phyloP scores from a whole-genome alignment of 805 yeast species.

The Candida berthetii region DNA sequence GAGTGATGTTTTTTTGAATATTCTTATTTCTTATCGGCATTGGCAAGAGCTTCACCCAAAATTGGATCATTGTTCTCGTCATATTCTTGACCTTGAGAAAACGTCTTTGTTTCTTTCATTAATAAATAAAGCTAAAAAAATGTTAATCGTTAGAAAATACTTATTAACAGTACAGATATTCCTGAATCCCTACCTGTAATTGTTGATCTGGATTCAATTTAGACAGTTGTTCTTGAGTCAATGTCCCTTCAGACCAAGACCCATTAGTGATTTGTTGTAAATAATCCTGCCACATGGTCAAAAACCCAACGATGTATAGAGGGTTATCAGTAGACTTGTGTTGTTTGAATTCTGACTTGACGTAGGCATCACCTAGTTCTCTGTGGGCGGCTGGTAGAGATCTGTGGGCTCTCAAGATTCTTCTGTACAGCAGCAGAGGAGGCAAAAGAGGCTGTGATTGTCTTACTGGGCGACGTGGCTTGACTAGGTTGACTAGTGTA shows the following conservation, averaged over 20 bases:
- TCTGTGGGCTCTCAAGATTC: constrained; percentile 78
- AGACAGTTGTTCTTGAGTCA: constrained; percentile 61
- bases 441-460: constrained; percentile 57
- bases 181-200: constrained; percentile 42
- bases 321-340: constrained; percentile 85
- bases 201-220: constrained; percentile 90
- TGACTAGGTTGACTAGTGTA: constrained; percentile 7
- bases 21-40: background rate
- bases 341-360: constrained; percentile 81
- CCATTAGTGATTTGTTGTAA: constrained; percentile 52
- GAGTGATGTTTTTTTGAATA: background rate
- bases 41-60: background rate
- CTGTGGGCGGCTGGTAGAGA: constrained; percentile 63
- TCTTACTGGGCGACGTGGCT: constrained; percentile 11
- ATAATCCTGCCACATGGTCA: constrained; percentile 92
- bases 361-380: constrained; percentile 84
- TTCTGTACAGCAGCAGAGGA: constrained; percentile 72
- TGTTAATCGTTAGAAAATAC: background rate
- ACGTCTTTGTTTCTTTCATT: constrained; percentile 58
- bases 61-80: constrained; percentile 1
- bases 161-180: too few species aligned
- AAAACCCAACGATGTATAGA: constrained; percentile 85
- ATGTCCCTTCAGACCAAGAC: constrained; percentile 55
- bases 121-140: constrained; percentile 46
- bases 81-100: constrained; percentile 9